phyloP scores from a whole-genome alignment of 768 basidiomycete genomes.

The Strobilomyces confusus region DNA sequence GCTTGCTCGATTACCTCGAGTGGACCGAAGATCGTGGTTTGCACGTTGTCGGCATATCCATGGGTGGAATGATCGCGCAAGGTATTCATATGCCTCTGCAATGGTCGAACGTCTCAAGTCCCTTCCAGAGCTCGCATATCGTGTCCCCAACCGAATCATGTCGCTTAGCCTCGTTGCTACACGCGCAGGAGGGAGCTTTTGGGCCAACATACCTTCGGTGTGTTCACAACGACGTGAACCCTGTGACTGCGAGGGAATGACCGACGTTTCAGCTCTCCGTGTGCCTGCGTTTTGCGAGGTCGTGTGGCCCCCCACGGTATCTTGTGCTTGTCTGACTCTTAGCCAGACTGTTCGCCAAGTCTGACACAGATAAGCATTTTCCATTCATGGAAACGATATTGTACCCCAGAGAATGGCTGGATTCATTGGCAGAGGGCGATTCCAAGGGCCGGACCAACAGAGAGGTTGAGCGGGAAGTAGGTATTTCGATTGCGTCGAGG shows the following conservation, averaged over 20 bases:
- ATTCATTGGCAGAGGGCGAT: constrained; percentile 49
- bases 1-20: constrained; percentile 62
- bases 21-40: constrained; percentile 63
- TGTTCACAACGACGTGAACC: constrained; percentile 12
- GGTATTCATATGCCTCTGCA: constrained; percentile 37
- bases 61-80: constrained; percentile 86
- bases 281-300: constrained; percentile 35
- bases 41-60: constrained; percentile 69
- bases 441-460: constrained; percentile 58
- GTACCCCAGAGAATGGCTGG: constrained; percentile 63
- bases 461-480: constrained; percentile 54
- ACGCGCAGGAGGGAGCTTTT: constrained; percentile 55
- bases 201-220: constrained; percentile 65
- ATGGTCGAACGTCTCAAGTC: background rate
- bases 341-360: constrained; percentile 31
- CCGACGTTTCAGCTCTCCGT: constrained; percentile 37
- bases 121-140: constrained; percentile 58
- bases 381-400: constrained; percentile 53
- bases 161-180: constrained; percentile 70
- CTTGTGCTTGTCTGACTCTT: constrained; percentile 3
- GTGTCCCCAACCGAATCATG: constrained; percentile 60
- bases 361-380: constrained; percentile 45
- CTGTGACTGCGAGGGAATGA: background rate
- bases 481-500: constrained; percentile 4
- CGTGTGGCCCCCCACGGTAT: background rate